Evolutionary conservation across 768 basidiomycete genomes (phyloP).

Genomic region (Termitomyces eurrhizus): DNA sequence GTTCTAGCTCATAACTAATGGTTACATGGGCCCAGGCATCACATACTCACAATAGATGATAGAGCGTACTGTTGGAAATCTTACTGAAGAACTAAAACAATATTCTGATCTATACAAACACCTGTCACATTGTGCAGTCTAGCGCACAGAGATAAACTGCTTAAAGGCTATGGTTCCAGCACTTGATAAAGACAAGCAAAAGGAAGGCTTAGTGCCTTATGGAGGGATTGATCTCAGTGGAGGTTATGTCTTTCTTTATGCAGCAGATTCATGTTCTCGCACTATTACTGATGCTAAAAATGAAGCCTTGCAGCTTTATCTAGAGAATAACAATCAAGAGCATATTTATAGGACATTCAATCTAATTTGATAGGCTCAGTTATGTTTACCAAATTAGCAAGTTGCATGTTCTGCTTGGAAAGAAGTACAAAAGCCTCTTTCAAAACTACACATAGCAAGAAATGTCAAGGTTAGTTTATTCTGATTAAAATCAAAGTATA

Average conservation of each 20-base stretch:
- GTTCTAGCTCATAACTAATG: too few species aligned
- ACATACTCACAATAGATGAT: constrained; percentile 15
- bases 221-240: not conserved
- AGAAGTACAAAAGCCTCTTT: not conserved
- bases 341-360: not conserved
- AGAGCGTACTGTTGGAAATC: constrained; percentile 5
- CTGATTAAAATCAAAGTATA: not conserved
- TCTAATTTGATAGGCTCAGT: constrained; percentile 14
- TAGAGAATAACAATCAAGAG: not conserved
- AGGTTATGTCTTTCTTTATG: not conserved
- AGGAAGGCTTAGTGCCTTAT: not conserved
- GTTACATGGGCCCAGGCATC: constrained; percentile 22
- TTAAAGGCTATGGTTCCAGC: constrained; percentile 11
- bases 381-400: constrained; percentile 19
- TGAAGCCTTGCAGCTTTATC: too few species aligned
- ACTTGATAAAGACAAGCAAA: not conserved
- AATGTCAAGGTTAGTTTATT: not conserved
- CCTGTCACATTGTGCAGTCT: constrained; percentile 3
- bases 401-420: constrained; percentile 14
- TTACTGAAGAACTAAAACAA: constrained; percentile 10
- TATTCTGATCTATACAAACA: constrained; percentile 15
- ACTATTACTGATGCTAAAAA: not conserved
- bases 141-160: constrained; percentile 5
- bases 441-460: not conserved
- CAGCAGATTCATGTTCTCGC: not conserved